Evolutionary conservation across 768 basidiomycete species (phyloP), one percentile per base, ranked within the genome.

Genomic region (Trametes cingulata): DNA sequence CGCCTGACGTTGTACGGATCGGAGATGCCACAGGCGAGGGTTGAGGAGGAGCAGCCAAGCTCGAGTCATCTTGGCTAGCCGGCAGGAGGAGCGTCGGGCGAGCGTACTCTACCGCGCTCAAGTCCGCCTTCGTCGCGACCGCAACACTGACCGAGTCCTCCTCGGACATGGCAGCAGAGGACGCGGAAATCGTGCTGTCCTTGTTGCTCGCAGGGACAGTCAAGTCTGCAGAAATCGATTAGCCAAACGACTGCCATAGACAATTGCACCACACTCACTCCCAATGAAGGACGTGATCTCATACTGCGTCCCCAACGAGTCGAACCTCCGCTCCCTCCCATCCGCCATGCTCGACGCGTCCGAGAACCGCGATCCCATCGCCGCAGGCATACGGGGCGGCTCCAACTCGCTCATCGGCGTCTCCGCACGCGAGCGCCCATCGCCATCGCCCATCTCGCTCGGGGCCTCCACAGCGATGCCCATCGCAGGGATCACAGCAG

Each of bases 241-340:
- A 33, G 54, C 36, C 39, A 65, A 46, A 6, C 13, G 12, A 10
- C 7, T 8, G 36, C n/a, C 25, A 39, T 2, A 36, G 3, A 39
- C 35, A n/a, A 19, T 50, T 9, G 39, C 4, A 40, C 20, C 10
- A 8, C 12, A 64, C 80, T 59, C 58, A 80, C 81, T 70, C 42
- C 74, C 84, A 63, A 90, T 87, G 68, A 90, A 90, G 1, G 88
- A 90, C 15, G 88, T 90, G 19, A 90, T 86, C 58, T 90, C 88
- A 66, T 84, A 88, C 58, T 81, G 83, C 0, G 80, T 85, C 14
- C 75, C 83, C 12, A 67, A 72, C n/a, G 84, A 82, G 43, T 76
- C 73, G 48, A 72, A 68, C 56, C 74, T 71, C 15, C 49, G 40
- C 14, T 52, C 42, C 52, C 40, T 51, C 25, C 58, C 36, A 8